phyloP scores from a whole-genome alignment of 108 stramenopile genomes.

The Fragilaria radians region DNA sequence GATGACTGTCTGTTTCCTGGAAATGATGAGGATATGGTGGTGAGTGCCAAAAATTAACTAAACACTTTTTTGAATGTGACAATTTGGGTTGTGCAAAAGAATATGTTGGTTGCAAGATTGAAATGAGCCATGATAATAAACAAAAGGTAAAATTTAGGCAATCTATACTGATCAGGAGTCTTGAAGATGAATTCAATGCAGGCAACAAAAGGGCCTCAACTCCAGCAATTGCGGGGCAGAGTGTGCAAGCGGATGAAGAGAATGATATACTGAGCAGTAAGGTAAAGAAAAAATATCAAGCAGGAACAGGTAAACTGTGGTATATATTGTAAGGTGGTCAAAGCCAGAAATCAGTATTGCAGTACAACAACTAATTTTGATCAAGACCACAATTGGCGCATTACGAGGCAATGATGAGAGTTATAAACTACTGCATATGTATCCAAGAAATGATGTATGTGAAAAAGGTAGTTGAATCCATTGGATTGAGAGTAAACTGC shows the following conservation, averaged over 20 bases:
- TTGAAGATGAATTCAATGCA: slow-evolving; percentile 21
- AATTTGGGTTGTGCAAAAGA: slow-evolving; percentile 19
- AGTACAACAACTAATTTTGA: background rate
- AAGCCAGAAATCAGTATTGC: background rate
- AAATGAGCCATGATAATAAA: background rate
- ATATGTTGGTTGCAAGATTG: slow-evolving; percentile 39
- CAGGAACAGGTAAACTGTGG: slow-evolving; percentile 5
- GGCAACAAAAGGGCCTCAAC: background rate
- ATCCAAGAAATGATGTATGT: too few species aligned
- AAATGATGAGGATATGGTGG: slow-evolving; percentile 24
- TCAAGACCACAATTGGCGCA: too few species aligned
- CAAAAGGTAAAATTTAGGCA: slow-evolving; percentile 22
- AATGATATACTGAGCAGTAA: background rate
- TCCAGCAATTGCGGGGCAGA: slow-evolving; percentile 5
- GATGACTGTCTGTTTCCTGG: too few species aligned
- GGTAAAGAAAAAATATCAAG: background rate
- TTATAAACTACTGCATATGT: slow-evolving; percentile 19
- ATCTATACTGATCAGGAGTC: slow-evolving; percentile 32
- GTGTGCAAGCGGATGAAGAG: background rate
- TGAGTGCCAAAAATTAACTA: slow-evolving; percentile 6
- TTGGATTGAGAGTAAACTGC: slow-evolving; percentile 29
- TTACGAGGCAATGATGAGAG: slow-evolving; percentile 4
- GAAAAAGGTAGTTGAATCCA: too few species aligned
- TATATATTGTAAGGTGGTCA: slow-evolving; percentile 2
- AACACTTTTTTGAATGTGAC: slow-evolving; percentile 21